Base-by-base conservation (phyloP, 2,329 filamentous ascomycete genomes). In the Sporothrix pallida region DNA sequence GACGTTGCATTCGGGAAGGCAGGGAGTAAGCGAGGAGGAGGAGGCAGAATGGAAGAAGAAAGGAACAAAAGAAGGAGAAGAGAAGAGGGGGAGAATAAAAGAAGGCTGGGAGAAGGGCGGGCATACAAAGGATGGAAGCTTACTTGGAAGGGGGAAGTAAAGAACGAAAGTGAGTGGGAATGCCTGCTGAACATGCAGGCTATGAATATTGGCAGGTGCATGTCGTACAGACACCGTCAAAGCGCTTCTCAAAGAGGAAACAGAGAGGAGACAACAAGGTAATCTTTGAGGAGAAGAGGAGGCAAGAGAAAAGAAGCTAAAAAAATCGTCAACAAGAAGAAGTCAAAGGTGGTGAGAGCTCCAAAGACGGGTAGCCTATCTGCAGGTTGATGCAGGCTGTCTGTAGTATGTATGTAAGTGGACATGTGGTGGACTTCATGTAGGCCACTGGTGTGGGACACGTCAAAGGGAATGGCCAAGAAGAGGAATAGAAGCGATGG, bases 1-100 rank as follows among this genome's bases (percentile, higher is more conserved):
- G 52, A 37, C 17, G 56, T 60, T 60, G 56, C 56, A 37, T 60
- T 10, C 26, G 26, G 56, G 56, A 60, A 26, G 56, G 56, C 56
- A 60, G 56, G 23, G 56, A 60, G 56, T 37, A 60, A 60, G 56
- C 56, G 56, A 60, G 26, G 2, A 31, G 56, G 23, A 26, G 26
- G 2, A 31, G 56, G 23, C 13, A 60, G 56, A 37, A 3, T 5
- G 52, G n/a, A 56, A 12, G 52, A 26, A 63, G 74, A 8, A 63
- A 65, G 20, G 48, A 74, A 73, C 67, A 31, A 15, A 48, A 17
- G 0, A 65, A 20, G 7, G 15, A 17, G 26, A 37, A 10, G 6
- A 48, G 7, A 31, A 62, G 7, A 44, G 42, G 17, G 31, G 26
- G 60, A 5, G 13, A 31, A 42, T 15, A 63, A 26, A 48, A 23